These are phyloP conservation scores for Leucogyrophana mollusca DNA, from an alignment of 768 basidiomycete species.

Conservation along the genomic window DNA sequence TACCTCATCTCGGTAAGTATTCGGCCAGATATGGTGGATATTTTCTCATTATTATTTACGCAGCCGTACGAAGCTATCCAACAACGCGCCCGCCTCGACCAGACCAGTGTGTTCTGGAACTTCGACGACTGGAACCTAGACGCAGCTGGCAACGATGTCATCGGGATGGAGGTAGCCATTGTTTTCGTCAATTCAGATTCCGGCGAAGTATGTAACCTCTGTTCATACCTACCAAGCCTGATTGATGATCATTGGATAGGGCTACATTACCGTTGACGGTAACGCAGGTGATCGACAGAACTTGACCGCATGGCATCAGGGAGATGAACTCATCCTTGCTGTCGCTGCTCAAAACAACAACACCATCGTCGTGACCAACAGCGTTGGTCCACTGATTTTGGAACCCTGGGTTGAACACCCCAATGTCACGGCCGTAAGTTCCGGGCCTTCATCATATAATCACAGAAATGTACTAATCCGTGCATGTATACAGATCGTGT, in stretches of 20 bases:
- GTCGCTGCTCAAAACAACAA: slow-evolving; percentile 72
- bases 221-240: not conserved
- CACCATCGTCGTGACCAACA: slow-evolving; percentile 79
- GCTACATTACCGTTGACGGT: slow-evolving; percentile 58
- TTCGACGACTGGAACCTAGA: slow-evolving; percentile 67
- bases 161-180: slow-evolving; percentile 59
- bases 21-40: not conserved
- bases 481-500: slow-evolving; percentile 33
- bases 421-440: slow-evolving; percentile 67
- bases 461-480: slow-evolving; percentile 8
- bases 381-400: slow-evolving; percentile 68
- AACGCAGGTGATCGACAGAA: slow-evolving; percentile 41
- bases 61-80: slow-evolving; percentile 84
- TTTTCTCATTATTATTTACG: too few species aligned
- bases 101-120: slow-evolving; percentile 64
- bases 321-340: slow-evolving; percentile 41
- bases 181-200: slow-evolving; percentile 85
- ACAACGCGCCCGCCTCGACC: slow-evolving; percentile 61
- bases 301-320: slow-evolving; percentile 37
- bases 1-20: slow-evolving; percentile 69
- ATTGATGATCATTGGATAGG: slow-evolving; percentile 27
- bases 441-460: slow-evolving; percentile 22
- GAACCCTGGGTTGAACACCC: slow-evolving; percentile 75
- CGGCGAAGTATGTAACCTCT: slow-evolving; percentile 53
- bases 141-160: slow-evolving; percentile 46